Percentiles rank a stretch among this genome's conserved stretches.
Conservation (phyloP, 2,329 filamentous ascomycete species). For the Alternaria arborescens region DNA sequence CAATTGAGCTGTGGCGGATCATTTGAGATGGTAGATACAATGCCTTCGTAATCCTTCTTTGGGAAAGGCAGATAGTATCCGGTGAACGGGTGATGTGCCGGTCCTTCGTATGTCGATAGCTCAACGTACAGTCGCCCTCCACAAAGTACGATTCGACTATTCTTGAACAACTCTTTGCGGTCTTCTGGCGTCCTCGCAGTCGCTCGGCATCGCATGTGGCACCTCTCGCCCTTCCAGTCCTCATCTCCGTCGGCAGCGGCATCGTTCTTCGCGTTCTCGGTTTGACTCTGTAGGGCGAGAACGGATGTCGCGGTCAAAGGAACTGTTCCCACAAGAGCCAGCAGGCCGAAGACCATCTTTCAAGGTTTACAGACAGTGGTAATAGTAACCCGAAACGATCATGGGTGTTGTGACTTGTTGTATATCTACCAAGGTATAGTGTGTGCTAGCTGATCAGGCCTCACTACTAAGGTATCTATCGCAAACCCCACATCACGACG, state of each 20-base stretch:
- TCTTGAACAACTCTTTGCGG: slow-evolving; percentile 27
- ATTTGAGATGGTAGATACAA: slow-evolving; percentile 58
- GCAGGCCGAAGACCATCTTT: slow-evolving; percentile 26
- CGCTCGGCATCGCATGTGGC: slow-evolving; percentile 29
- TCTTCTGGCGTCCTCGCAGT: slow-evolving; percentile 27
- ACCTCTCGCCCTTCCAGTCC: slow-evolving; percentile 33
- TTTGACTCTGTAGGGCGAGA: slow-evolving; percentile 29
- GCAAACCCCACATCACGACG: not conserved
- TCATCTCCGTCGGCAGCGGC: slow-evolving; percentile 14
- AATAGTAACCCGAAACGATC: not conserved
- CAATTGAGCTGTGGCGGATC: slow-evolving; percentile 71
- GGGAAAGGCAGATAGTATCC: slow-evolving; percentile 60
- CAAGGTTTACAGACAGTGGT: not conserved
- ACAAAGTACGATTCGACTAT: slow-evolving; percentile 25
- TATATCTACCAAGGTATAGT: not conserved
- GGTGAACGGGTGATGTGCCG: slow-evolving; percentile 54
- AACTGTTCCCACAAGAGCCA: slow-evolving; percentile 26
- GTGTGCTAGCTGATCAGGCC: not conserved
- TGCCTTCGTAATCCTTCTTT: slow-evolving; percentile 54
- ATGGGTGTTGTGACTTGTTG: not conserved
- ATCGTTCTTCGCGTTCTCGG: slow-evolving; percentile 27
- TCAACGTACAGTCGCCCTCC: slow-evolving; percentile 30
- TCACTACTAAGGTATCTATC: not conserved
- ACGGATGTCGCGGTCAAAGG: slow-evolving; percentile 32
- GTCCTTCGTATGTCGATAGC: slow-evolving; percentile 28